Evolutionary conservation across 768 basidiomycete species (phyloP).

Genomic region (Tricholomella constricta): DNA sequence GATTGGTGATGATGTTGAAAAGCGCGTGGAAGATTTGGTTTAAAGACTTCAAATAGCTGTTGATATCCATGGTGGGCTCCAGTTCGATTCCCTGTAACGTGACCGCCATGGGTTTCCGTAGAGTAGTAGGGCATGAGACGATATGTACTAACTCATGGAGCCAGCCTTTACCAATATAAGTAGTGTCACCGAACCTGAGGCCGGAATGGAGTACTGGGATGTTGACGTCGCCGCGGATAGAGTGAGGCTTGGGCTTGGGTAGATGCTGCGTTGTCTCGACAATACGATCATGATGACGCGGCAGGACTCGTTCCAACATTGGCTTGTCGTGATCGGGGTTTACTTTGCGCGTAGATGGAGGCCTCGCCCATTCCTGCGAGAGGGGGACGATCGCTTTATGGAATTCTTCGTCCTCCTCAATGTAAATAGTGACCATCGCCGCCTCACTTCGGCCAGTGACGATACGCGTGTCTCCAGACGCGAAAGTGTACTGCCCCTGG

Average conservation of each 20-base stretch:
- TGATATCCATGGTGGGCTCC: slow-evolving; percentile 41
- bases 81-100: slow-evolving; percentile 44
- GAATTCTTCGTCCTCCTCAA: slow-evolving; percentile 49
- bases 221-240: slow-evolving; percentile 50
- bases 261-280: neutral
- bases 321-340: slow-evolving; percentile 4
- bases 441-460: slow-evolving; percentile 35
- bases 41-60: slow-evolving; percentile 46
- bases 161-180: slow-evolving; percentile 62
- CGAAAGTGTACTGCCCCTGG: slow-evolving; percentile 40
- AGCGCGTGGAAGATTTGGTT: slow-evolving; percentile 49
- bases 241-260: neutral
- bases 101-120: slow-evolving; percentile 31
- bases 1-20: slow-evolving; percentile 37
- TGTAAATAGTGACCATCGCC: slow-evolving; percentile 39
- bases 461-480: slow-evolving; percentile 39
- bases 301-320: neutral
- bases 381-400: slow-evolving; percentile 41
- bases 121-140: slow-evolving; percentile 23
- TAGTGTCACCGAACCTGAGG: slow-evolving; percentile 47
- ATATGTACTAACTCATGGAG: slow-evolving; percentile 58
- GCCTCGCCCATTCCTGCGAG: slow-evolving; percentile 11
- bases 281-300: neutral
- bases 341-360: slow-evolving; percentile 14
- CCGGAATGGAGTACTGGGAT: slow-evolving; percentile 53